Evolutionary conservation across 345 rosid species (phyloP).

Genomic region (Firmiana major): DNA sequence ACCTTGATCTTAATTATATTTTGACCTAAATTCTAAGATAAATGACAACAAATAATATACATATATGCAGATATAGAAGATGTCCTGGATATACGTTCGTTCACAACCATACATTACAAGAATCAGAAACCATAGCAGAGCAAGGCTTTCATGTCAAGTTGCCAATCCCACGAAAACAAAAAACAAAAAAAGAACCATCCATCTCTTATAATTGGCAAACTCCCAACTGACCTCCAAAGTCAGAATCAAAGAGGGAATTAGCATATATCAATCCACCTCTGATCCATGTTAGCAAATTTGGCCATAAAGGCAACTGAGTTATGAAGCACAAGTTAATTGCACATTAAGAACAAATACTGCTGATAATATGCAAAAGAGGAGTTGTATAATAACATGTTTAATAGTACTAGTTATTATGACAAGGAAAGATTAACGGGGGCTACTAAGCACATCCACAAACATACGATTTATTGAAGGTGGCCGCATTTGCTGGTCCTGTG

Average conservation of each 20-base stretch:
- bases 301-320: slow-evolving; percentile 21
- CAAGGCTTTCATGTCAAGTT: not conserved
- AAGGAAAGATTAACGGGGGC: slow-evolving; percentile 50
- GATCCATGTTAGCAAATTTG: slow-evolving; percentile 13
- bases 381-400: slow-evolving; percentile 23
- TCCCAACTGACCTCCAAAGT: not conserved
- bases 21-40: not conserved
- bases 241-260: slow-evolving; percentile 8
- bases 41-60: not conserved
- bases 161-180: not conserved
- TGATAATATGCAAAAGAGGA: slow-evolving; percentile 10
- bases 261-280: slow-evolving; percentile 7
- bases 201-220: slow-evolving; percentile 11
- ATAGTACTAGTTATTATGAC: slow-evolving; percentile 20
- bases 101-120: not conserved
- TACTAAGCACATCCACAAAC: slow-evolving; percentile 64
- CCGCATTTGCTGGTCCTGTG: slow-evolving; percentile 63
- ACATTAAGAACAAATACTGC: slow-evolving; percentile 20
- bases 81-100: not conserved
- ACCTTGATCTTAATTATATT: slow-evolving; percentile 10
- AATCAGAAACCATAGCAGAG: not conserved
- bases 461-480: slow-evolving; percentile 53
- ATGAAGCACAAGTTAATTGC: slow-evolving; percentile 18
- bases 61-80: not conserved
- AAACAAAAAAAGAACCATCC: no score